phyloP scores from a whole-genome alignment of 2,329 filamentous ascomycete species.

The Nakataea oryzae region DNA sequence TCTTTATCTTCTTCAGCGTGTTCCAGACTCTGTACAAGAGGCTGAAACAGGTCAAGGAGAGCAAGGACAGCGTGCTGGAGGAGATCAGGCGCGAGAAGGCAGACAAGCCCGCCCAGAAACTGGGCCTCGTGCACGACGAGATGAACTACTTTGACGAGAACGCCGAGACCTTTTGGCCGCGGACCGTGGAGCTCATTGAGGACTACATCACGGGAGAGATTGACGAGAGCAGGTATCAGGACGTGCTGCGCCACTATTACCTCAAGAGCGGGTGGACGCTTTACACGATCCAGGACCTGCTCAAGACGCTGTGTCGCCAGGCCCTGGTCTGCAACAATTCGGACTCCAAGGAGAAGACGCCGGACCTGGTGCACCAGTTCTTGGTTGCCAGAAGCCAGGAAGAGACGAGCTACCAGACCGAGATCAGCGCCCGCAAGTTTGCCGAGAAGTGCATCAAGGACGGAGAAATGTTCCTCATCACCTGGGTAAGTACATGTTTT shows the following conservation, averaged over 20 bases:
- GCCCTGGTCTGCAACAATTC: conserved; percentile 74
- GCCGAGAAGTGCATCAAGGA: conserved; percentile 91
- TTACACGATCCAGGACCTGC: conserved; percentile 84
- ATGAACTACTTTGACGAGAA: conserved; percentile 65
- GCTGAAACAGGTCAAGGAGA: conserved; percentile 72
- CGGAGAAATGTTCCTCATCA: conserved; percentile 79
- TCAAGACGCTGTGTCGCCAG: conserved; percentile 71
- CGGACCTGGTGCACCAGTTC: conserved; percentile 82
- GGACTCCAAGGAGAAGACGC: conserved; percentile 87
- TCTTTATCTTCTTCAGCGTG: conserved; percentile 91
- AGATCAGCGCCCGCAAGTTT: conserved; percentile 83
- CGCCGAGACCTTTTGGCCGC: conserved; percentile 67
- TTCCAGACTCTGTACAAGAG: conserved; percentile 87
- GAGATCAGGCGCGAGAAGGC: conserved; percentile 65
- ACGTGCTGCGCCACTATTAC: conserved; percentile 85
- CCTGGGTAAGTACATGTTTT: conserved; percentile 59
- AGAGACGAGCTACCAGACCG: conserved; percentile 79
- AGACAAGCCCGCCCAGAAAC: conserved; percentile 70
- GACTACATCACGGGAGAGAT: conserved; percentile 75
- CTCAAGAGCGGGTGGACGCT: conserved; percentile 84
- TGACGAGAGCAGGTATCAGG: conserved; percentile 77
- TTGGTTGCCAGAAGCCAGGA: conserved; percentile 70
- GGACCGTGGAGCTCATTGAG: conserved; percentile 77
- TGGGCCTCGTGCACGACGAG: conserved; percentile 72
- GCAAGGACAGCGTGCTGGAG: conserved; percentile 60